These are phyloP conservation scores for Liquidambar formosana DNA, from an alignment of 164 flowering plant genomes.

Conservation along the genomic window DNA sequence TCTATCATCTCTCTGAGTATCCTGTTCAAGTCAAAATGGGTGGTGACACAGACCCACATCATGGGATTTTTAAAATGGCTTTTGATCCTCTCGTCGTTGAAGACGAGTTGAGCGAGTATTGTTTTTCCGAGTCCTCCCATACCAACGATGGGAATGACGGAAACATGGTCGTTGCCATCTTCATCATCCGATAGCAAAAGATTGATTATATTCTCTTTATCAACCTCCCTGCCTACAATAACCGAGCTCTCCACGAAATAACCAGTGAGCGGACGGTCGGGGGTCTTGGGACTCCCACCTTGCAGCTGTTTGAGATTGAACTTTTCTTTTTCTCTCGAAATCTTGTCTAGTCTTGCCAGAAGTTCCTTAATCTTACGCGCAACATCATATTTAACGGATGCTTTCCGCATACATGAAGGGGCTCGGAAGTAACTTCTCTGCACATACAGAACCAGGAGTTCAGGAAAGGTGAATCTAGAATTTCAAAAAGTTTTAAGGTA, in stretches of 20 bases:
- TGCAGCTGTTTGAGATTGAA: not conserved
- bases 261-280: not conserved
- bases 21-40: not conserved
- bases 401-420: too few species aligned
- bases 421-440: too few species aligned
- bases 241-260: constrained; percentile 3
- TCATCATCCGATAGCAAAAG: not conserved
- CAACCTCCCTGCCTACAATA: constrained; percentile 19
- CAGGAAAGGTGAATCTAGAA: too few species aligned
- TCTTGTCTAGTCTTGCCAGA: not conserved
- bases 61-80: not conserved
- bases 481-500: too few species aligned
- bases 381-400: not conserved
- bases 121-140: constrained; percentile 31
- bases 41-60: not conserved
- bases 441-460: too few species aligned
- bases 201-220: constrained; percentile 6
- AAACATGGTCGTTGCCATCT: not conserved
- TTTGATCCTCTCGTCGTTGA: not conserved
- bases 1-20: constrained; percentile 2
- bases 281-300: not conserved
- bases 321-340: constrained; percentile 7
- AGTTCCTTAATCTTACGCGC: constrained; percentile 8
- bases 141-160: constrained; percentile 20
- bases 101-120: constrained; percentile 20